phyloP scores from a whole-genome alignment of 2,329 filamentous ascomycete genomes.

The Fusarium sp. region DNA sequence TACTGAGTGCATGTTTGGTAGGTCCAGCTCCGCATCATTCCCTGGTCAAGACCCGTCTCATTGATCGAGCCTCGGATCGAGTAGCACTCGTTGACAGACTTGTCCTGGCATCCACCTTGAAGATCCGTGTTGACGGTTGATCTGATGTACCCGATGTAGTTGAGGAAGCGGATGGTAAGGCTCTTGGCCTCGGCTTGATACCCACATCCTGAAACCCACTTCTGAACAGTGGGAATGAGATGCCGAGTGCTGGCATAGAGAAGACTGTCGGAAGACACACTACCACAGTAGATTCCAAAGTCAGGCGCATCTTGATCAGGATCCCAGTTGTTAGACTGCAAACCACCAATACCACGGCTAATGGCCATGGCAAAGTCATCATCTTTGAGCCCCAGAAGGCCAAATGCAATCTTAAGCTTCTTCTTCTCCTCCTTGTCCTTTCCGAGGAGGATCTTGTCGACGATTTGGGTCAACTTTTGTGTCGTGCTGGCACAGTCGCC shows the following conservation, averaged over 20 bases:
- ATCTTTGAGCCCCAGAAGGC: constrained; percentile 57
- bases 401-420: constrained; percentile 61
- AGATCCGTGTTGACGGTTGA: constrained; percentile 46
- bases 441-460: constrained; percentile 64
- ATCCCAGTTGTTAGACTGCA: constrained; percentile 68
- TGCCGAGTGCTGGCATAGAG: constrained; percentile 57
- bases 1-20: constrained; percentile 69
- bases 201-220: constrained; percentile 57
- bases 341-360: constrained; percentile 53
- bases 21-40: constrained; percentile 56
- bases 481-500: constrained; percentile 73
- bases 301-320: constrained; percentile 55
- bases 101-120: constrained; percentile 37
- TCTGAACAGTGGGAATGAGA: constrained; percentile 50
- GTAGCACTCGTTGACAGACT: constrained; percentile 47
- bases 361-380: constrained; percentile 63
- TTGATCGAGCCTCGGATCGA: constrained; percentile 41
- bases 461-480: constrained; percentile 65
- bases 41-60: constrained; percentile 36
- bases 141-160: constrained; percentile 62
- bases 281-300: constrained; percentile 62
- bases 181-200: constrained; percentile 52
- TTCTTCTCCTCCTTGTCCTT: constrained; percentile 56
- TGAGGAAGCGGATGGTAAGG: constrained; percentile 60
- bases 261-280: constrained; percentile 55